Base-by-base conservation (phyloP, 306 rosid genomes). In the Macrotyloma uniflorum region DNA sequence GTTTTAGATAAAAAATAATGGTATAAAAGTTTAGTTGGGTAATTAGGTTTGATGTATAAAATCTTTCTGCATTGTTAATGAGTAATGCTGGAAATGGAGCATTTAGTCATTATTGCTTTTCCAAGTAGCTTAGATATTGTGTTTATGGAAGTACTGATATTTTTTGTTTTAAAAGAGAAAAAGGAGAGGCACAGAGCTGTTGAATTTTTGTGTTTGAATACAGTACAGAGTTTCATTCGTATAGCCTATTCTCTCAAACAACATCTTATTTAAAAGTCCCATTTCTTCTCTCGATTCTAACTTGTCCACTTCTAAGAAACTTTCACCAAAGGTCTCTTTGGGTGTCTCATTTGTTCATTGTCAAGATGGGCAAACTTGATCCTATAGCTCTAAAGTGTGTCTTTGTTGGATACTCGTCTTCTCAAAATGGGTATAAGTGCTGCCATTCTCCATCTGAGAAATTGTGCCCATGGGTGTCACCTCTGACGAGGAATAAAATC, bases 11-110 rank as follows among this genome's bases (percentile, higher is more conserved):
- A 46, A 23, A 67, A 18, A 67, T 53, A 15, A 23, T 40, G 40
- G 42, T 16, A 79, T 43, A 32, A 18, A 32, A 28, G 32, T 63
- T 65, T 81, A 59, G 58, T 49, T 72, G 33, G 61, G 53, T 28
- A 53, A 40, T 50, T 57, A 26, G 55, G 42, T 46, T 71, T 40
- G 40, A 46, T 33, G 36, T 33, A 13, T 8, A 40, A 49, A 30
- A 50, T 35, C 8, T 36, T 18, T 47, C 14, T 71, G 45, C 76
- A 19, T 33, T 59, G 53, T 64, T 53, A 72, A 46, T 38, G 51
- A 68, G 45, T 30, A 45, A 63, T 55, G 22, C 30, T 58, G 65
- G 65, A 58, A 26, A 26, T 26, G 38, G 38, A 14, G 36, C 38
- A 58, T 26, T 26, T 58, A 13, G 14, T 26, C 38, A 57, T 24